Percentiles rank a stretch among this genome's conserved stretches.
Conservation (phyloP, 148 eudicot genomes). For the Rhododendron ferrugineum region DNA sequence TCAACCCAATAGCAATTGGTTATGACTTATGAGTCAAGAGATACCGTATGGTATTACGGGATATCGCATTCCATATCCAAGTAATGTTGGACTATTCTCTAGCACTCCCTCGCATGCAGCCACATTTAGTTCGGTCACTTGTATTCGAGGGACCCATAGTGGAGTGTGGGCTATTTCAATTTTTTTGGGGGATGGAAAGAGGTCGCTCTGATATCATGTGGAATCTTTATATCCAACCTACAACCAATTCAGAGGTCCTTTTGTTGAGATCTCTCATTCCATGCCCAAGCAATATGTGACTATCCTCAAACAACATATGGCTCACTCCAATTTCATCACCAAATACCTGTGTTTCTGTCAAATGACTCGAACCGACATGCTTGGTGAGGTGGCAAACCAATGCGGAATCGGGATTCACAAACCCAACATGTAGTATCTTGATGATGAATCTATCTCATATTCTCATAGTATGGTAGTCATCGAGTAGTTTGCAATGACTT, state of each 20-base stretch:
- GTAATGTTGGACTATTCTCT: not conserved
- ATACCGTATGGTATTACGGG: too few species aligned
- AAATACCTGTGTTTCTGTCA: not conserved
- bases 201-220: too few species aligned
- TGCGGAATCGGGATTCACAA: not conserved
- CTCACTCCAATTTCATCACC: not conserved
- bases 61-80: not conserved
- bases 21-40: too few species aligned
- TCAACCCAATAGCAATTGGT: too few species aligned
- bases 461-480: not conserved
- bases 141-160: not conserved
- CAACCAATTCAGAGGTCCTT: too few species aligned
- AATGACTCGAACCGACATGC: not conserved
- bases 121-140: not conserved
- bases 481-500: not conserved
- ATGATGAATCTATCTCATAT: not conserved
- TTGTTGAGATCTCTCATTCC: too few species aligned
- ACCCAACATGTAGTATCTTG: too few species aligned
- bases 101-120: not conserved
- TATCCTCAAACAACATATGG: too few species aligned
- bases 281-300: not conserved
- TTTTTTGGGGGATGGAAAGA: too few species aligned
- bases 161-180: too few species aligned
- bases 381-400: not conserved
- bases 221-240: too few species aligned